A percentile compares a stretch with the other conserved stretches of the same genome.
phyloP scores from a whole-genome alignment of 2,329 filamentous ascomycete species.

The Proliferodiscus dingleyae region DNA sequence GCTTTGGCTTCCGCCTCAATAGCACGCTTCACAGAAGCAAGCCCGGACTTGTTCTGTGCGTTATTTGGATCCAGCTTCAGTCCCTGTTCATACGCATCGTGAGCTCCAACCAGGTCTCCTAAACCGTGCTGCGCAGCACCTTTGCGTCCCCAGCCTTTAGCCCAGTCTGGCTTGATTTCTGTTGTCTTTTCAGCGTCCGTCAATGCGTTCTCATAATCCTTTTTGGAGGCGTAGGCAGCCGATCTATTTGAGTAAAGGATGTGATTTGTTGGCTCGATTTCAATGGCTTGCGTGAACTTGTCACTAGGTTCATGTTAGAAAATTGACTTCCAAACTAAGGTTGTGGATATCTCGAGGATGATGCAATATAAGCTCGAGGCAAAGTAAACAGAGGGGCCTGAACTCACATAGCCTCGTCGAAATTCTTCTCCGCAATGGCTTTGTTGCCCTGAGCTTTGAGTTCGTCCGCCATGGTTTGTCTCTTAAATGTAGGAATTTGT shows the following conservation, averaged over 20 bases:
- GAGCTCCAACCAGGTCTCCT: constrained; percentile 77
- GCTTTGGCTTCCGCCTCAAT: constrained; percentile 70
- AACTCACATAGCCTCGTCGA: constrained; percentile 87
- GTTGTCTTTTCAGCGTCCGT: constrained; percentile 91
- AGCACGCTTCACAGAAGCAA: constrained; percentile 79
- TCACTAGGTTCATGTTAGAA: constrained; percentile 51
- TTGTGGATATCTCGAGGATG: not conserved
- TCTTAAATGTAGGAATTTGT: not conserved
- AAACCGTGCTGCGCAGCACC: constrained; percentile 84
- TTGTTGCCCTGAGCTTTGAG: constrained; percentile 98
- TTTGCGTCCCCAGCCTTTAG: constrained; percentile 93
- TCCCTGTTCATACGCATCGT: constrained; percentile 91
- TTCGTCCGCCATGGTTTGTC: constrained; percentile 54
- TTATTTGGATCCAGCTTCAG: constrained; percentile 89
- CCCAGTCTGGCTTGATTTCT: constrained; percentile 95
- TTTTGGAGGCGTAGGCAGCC: constrained; percentile 80
- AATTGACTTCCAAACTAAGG: not conserved
- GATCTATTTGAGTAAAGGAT: constrained; percentile 98
- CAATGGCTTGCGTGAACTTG: constrained; percentile 92
- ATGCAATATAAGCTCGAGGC: not conserved
- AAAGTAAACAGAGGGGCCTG: constrained; percentile 20
- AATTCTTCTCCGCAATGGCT: constrained; percentile 96
- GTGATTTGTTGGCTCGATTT: constrained; percentile 81
- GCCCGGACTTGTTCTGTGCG: constrained; percentile 83
- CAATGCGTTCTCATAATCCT: constrained; percentile 78